phyloP scores from a whole-genome alignment of 805 yeast genomes.

The Ogataea allantospora region DNA sequence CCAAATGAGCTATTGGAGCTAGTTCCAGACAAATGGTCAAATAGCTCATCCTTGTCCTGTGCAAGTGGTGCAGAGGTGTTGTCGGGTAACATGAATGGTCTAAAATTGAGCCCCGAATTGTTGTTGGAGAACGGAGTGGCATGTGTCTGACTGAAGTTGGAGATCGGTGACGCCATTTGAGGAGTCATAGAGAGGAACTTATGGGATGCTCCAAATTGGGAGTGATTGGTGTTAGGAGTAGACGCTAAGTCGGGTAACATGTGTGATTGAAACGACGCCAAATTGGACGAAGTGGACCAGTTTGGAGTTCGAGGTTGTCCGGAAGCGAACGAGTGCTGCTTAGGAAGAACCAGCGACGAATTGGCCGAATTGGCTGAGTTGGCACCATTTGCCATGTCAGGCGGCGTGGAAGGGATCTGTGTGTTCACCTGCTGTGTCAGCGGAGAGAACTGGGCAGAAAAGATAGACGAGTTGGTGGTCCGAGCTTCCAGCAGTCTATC shows the following conservation, averaged over 20 bases:
- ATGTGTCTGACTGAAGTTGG: constrained; percentile 17
- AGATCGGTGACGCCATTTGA: constrained; percentile 17
- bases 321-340: constrained; percentile 13
- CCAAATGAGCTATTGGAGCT: background rate
- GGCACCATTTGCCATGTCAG: constrained; percentile 19
- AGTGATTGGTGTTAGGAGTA: constrained; percentile 21
- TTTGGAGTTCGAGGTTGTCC: constrained; percentile 36
- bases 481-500: constrained; percentile 7
- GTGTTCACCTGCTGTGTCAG: constrained; percentile 18
- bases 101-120: constrained; percentile 15
- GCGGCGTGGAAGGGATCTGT: constrained; percentile 30
- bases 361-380: constrained; percentile 11
- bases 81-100: constrained; percentile 27
- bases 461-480: constrained; percentile 17
- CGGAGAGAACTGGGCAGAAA: constrained; percentile 28
- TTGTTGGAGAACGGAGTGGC: constrained; percentile 24
- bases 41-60: constrained; percentile 11
- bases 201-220: constrained; percentile 11
- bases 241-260: constrained; percentile 23
- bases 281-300: constrained; percentile 29
- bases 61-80: constrained; percentile 10
- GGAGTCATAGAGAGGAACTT: constrained; percentile 27
- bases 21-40: constrained; percentile 9
- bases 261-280: constrained; percentile 20
- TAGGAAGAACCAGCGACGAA: constrained; percentile 16